Base-by-base conservation (phyloP, 441 rosid genomes). In the Mallotus repandus region DNA sequence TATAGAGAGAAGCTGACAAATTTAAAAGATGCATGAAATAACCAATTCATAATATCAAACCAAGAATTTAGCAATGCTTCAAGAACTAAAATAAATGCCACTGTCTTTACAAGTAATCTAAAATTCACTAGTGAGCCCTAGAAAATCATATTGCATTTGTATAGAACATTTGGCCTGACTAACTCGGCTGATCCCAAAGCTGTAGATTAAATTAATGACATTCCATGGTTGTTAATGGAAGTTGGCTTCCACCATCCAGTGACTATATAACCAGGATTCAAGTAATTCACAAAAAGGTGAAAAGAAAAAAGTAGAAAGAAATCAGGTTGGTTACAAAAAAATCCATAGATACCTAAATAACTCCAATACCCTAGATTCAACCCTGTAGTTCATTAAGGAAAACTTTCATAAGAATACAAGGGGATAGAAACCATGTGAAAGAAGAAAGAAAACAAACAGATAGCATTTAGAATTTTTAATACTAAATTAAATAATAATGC, bases 1-100 rank as follows among this genome's bases (percentile, higher is more conserved):
- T 81, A 43, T 64, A 62, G 73, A 72, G 49, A 71, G 29, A 25
- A 25, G 29, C 29, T 25, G 29, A 25, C 29, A 25, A 25, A 43
- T 43, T 43, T 43, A 43, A 43, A 43, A 43, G 46, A 43, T 43
- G 46, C 46, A 43, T 4, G 46, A 43, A 4, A 43, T 43, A 14
- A 48, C 49, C 14, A 35, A 38, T 21, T 10, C 6, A n/a, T n/a
- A n/a, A 45, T 63, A 50, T 16, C 21, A 18, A n/a, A 58, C 52
- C n/a, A 35, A 43, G 48, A 9, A 62, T 43, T 43, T 11, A 68
- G 63, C 25, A 25, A 69, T 21, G 53, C n/a, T 46, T 65, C 2
- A 43, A 22, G 25, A 67, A 48, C 66, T 32, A 43, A 43, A 43
- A 4, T 4, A 43, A 43, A 43, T 43, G 46, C 6, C 3, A 43